phyloP scores from a whole-genome alignment of 164 flowering plant species.

The Litsea cubeba region DNA sequence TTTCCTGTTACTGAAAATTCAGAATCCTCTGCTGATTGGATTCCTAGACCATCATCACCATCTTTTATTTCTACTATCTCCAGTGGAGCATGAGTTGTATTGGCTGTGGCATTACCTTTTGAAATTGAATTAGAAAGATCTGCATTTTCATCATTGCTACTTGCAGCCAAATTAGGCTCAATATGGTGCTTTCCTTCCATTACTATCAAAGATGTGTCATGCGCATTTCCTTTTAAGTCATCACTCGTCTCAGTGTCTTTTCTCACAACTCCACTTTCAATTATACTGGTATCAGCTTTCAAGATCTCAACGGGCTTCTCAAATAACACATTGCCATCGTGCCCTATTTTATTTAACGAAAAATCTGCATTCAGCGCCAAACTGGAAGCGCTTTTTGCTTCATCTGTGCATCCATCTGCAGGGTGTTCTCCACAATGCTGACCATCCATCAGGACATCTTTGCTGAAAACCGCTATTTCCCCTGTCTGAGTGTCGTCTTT shows the following conservation, averaged over 20 bases:
- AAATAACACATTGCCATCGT: conserved; percentile 11
- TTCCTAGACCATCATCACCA: conserved; percentile 7
- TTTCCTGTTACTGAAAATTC: background rate
- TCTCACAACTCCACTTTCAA: background rate
- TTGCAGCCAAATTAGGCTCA: conserved; percentile 13
- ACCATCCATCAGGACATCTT: conserved; percentile 17
- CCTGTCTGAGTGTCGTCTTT: conserved; percentile 7
- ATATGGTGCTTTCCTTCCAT: conserved; percentile 15
- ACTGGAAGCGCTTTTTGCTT: background rate
- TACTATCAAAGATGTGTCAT: conserved; percentile 12
- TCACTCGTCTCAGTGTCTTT: conserved; percentile 17
- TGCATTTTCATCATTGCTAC: conserved; percentile 7
- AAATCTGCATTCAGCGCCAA: conserved; percentile 9
- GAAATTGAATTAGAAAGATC: conserved; percentile 12
- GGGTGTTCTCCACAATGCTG: conserved; percentile 12
- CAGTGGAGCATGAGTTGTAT: conserved; percentile 15
- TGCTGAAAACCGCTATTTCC: conserved; percentile 10
- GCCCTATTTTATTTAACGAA: conserved; percentile 12
- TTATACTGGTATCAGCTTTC: background rate
- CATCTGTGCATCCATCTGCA: conserved; percentile 8
- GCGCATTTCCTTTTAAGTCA: conserved; percentile 9
- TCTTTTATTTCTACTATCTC: conserved; percentile 14
- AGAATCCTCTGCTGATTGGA: conserved; percentile 3
- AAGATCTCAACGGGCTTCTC: background rate
- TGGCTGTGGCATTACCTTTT: conserved; percentile 20